Percentiles rank a stretch among this genome's conserved stretches.
phyloP scores from a whole-genome alignment of 2,329 filamentous ascomycete species.

The Penicillium sp. region DNA sequence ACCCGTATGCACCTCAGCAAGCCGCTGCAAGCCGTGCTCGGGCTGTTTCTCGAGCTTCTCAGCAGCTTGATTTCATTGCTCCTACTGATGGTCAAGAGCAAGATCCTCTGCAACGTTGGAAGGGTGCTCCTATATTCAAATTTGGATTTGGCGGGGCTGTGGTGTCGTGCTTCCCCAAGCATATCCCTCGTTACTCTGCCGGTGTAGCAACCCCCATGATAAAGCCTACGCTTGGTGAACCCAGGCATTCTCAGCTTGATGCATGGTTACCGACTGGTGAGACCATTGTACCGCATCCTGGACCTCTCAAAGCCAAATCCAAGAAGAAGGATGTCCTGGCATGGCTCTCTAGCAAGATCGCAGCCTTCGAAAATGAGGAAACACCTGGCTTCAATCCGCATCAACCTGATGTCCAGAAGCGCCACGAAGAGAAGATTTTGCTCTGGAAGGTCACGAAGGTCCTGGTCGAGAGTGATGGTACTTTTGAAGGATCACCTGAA shows the following conservation, averaged over 20 bases:
- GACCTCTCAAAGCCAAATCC: constrained; percentile 81
- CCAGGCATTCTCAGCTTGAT: constrained; percentile 74
- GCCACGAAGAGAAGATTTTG: constrained; percentile 74
- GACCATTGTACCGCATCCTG: constrained; percentile 77
- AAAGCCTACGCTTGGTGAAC: constrained; percentile 76
- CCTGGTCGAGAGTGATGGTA: constrained; percentile 83
- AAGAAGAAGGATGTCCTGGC: constrained; percentile 91
- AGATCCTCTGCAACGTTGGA: constrained; percentile 87
- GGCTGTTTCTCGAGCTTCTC: constrained; percentile 39
- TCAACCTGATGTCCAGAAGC: constrained; percentile 58
- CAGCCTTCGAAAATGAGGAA: constrained; percentile 62
- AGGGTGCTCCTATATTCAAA: constrained; percentile 78
- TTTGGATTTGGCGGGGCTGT: constrained; percentile 87
- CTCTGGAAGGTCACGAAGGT: constrained; percentile 84
- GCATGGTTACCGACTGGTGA: constrained; percentile 71
- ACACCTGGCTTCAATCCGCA: constrained; percentile 50
- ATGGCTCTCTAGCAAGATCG: constrained; percentile 79
- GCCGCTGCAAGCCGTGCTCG: constrained; percentile 34
- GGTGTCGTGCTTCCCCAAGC: constrained; percentile 82
- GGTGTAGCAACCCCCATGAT: constrained; percentile 73
- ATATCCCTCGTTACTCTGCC: constrained; percentile 81
- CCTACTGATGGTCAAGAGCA: constrained; percentile 58
- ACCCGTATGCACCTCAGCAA: constrained; percentile 36
- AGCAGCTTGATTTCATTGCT: constrained; percentile 56
- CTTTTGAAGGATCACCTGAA: constrained; percentile 69